Percentiles rank a stretch among this genome's conserved stretches.
phyloP scores from a whole-genome alignment of 768 basidiomycete genomes.

The Saitozyma sp. region DNA sequence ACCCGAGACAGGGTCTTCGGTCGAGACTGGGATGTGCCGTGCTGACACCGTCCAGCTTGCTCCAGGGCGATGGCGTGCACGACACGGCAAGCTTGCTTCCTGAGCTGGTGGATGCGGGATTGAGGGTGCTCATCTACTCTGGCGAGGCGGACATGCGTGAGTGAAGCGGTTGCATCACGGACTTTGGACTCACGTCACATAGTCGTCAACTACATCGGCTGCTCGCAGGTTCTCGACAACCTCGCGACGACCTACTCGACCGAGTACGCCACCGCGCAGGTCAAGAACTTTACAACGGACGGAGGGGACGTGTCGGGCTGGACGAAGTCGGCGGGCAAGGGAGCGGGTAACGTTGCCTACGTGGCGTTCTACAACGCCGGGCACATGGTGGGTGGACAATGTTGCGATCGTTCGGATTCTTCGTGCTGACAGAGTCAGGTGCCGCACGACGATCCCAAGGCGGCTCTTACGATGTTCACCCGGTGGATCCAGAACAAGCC shows the following conservation, averaged over 20 bases:
- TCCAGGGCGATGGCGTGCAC: constrained; percentile 83
- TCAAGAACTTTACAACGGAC: constrained; percentile 60
- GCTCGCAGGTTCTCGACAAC: constrained; percentile 59
- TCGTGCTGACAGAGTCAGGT: constrained; percentile 62
- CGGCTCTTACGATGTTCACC: constrained; percentile 64
- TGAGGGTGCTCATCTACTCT: constrained; percentile 84
- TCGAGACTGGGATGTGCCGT: too few species aligned
- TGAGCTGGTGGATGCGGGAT: constrained; percentile 75
- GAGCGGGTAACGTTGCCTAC: constrained; percentile 81
- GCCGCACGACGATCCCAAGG: constrained; percentile 85
- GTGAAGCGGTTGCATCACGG: constrained; percentile 6
- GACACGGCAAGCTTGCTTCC: constrained; percentile 77
- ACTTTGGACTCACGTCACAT: not conserved
- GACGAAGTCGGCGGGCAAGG: constrained; percentile 69
- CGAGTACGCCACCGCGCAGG: constrained; percentile 61
- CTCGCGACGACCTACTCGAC: constrained; percentile 64
- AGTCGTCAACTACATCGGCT: constrained; percentile 45
- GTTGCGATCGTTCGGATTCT: not conserved
- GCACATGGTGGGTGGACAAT: constrained; percentile 55
- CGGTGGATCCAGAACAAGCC: constrained; percentile 54
- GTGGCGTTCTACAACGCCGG: constrained; percentile 77
- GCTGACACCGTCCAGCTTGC: constrained; percentile 35
- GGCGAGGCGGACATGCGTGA: constrained; percentile 55
- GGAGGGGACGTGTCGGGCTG: constrained; percentile 65
- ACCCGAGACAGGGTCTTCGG: not conserved